Percentiles rank a stretch among this genome's conserved stretches.
Evolutionary conservation across 257 asterid species (phyloP).

Genomic region (Salvia splendens): DNA sequence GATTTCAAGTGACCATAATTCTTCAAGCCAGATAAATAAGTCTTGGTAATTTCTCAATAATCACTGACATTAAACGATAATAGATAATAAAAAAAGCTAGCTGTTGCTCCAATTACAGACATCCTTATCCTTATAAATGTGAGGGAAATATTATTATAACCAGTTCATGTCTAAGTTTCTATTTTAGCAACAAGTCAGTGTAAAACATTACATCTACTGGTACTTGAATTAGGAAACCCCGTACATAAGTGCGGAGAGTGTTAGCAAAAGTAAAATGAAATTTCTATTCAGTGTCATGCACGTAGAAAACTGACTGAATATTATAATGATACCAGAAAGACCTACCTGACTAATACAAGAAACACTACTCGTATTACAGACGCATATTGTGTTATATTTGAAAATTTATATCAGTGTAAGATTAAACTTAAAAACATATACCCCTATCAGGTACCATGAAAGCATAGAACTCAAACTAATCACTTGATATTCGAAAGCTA

Average conservation of each 20-base stretch:
- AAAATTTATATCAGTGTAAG: background rate
- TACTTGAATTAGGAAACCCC: background rate
- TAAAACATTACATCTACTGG: slow-evolving; percentile 5
- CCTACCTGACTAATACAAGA: background rate
- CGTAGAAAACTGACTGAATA: background rate
- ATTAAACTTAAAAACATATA: background rate
- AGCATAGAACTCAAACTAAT: slow-evolving; percentile 4
- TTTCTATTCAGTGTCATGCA: background rate
- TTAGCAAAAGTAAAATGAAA: background rate
- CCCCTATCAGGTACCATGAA: background rate
- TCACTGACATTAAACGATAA: slow-evolving; percentile 5
- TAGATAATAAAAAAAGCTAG: background rate
- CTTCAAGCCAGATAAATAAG: slow-evolving; percentile 1
- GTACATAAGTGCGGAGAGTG: background rate
- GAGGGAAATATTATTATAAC: background rate
- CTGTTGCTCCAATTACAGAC: background rate
- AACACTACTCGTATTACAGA: background rate
- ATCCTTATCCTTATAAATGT: background rate
- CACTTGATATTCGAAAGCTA: background rate
- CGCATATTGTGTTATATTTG: slow-evolving; percentile 2
- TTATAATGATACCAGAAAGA: background rate
- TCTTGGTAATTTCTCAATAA: slow-evolving; percentile 13
- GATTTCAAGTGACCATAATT: slow-evolving; percentile 1
- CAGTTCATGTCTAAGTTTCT: background rate
- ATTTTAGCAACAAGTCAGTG: slow-evolving; percentile 6